Evolutionary conservation across 371 early-diverging fungal genomes (phyloP), one percentile per base, ranked within the genome.

Genomic region (Saksenaea oblongispora): DNA sequence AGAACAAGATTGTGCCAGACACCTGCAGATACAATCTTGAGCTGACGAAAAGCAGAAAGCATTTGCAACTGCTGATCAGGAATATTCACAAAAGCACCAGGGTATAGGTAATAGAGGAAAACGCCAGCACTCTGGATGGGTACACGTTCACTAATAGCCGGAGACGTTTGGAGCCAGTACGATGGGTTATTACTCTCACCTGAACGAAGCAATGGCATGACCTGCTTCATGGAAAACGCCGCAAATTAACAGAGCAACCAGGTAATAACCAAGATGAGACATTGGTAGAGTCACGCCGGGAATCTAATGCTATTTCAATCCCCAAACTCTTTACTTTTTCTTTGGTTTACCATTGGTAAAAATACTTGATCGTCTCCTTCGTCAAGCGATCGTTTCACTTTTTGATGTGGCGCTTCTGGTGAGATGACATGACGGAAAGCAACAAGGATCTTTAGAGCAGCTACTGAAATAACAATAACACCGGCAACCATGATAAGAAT

Each of bases 21-120:
- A 18, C 94, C 94, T 0, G 92, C 94, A 63, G 92, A 93, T 8
- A 89, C 79, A 35, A 94, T 86, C 18, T 85, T 78, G 34, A 94
- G 78, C 54, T 87, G 88, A 17, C 75, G 63, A 0, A 82, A 63
- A 0, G 90, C 77, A 0, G 78, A 65, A 36, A 87, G 66, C 17
- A 76, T 58, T 17, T 72, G 66, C 56, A 91, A 59, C 24, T 75
- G 69, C 22, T 80, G 77, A 34, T 85, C 72, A 5, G 86, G 75
- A 47, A 94, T 74, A 69, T 91, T 89, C 56, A 94, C 94, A 84
- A 93, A 94, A 5, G 94, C 94, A 37, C 94, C 94, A 0, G 94
- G 94, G 66, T 89, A 94, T 18, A 93, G 59, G 55, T 90, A 84
- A 61, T 83, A 71, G 36, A 94, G 56, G 70, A 93, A 90, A 63